A percentile compares a stretch with the other conserved stretches of the same genome.
Evolutionary conservation across 768 basidiomycete species (phyloP).

Genomic region (Lentinula raphanica): DNA sequence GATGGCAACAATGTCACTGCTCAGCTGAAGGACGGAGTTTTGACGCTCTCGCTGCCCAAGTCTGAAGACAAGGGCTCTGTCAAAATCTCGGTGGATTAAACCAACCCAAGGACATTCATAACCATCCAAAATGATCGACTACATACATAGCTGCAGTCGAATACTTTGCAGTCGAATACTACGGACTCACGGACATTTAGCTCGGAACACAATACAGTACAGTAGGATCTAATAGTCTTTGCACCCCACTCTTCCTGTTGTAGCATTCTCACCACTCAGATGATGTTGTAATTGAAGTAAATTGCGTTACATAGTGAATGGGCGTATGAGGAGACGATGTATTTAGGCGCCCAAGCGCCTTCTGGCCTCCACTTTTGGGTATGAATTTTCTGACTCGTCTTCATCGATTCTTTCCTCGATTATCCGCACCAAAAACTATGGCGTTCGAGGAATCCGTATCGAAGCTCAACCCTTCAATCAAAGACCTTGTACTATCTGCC

Average conservation of each 20-base stretch:
- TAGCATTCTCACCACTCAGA: too few relatives aligned
- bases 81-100: constrained; percentile 2
- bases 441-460: constrained; percentile 45
- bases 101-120: too few relatives aligned
- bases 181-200: neutral
- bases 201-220: too few relatives aligned
- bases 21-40: constrained; percentile 63
- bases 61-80: constrained; percentile 46
- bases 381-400: constrained; percentile 30
- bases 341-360: neutral
- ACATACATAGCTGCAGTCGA: too few relatives aligned
- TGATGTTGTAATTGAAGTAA: too few relatives aligned
- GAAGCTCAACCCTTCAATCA: constrained; percentile 42
- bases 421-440: constrained; percentile 37
- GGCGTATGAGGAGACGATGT: too few relatives aligned
- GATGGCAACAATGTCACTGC: constrained; percentile 56
- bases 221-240: too few relatives aligned
- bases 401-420: constrained; percentile 34
- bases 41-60: constrained; percentile 58
- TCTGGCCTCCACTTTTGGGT: neutral
- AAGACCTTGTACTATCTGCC: constrained; percentile 50
- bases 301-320: too few relatives aligned
- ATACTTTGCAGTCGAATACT: too few relatives aligned
- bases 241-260: too few relatives aligned
- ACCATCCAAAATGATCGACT: too few relatives aligned